Conservation (phyloP, 2,329 filamentous ascomycete species). For the Akanthomyces muscarius region DNA sequence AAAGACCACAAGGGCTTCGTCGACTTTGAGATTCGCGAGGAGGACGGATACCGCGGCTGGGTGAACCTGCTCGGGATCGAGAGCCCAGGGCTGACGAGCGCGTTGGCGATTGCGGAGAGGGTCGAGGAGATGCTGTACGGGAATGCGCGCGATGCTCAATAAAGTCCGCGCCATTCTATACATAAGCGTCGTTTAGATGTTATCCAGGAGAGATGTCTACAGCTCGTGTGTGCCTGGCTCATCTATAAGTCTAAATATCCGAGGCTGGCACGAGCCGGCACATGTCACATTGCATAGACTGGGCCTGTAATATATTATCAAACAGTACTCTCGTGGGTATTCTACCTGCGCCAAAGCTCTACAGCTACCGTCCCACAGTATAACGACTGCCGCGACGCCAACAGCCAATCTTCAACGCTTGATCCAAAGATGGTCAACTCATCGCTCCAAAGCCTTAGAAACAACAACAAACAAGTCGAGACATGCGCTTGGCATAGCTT, state of each 20-base stretch:
- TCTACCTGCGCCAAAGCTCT: slow-evolving; percentile 5
- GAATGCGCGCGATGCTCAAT: neutral
- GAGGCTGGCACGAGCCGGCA: neutral
- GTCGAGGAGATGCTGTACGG: slow-evolving; percentile 54
- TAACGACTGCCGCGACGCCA: neutral
- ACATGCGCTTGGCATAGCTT: neutral
- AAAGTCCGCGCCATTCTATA: no score
- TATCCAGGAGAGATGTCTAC: neutral
- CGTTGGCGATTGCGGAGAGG: slow-evolving; percentile 77
- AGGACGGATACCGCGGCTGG: slow-evolving; percentile 77
- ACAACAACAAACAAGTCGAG: neutral
- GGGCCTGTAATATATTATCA: slow-evolving; percentile 8
- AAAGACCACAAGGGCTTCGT: slow-evolving; percentile 64
- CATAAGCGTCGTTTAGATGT: neutral
- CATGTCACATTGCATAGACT: slow-evolving; percentile 7
- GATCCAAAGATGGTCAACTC: slow-evolving; percentile 2
- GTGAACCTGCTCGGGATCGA: slow-evolving; percentile 91
- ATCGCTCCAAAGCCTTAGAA: neutral
- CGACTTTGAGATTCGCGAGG: slow-evolving; percentile 77
- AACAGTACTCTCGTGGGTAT: slow-evolving; percentile 14
- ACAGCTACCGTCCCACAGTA: neutral
- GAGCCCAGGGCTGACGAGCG: slow-evolving; percentile 85
- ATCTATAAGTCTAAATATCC: neutral
- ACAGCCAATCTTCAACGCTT: neutral
- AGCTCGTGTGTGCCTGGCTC: no score